Conservation (phyloP, 1,139 yeast species). For the Debaryomyces psychrophilus region DNA sequence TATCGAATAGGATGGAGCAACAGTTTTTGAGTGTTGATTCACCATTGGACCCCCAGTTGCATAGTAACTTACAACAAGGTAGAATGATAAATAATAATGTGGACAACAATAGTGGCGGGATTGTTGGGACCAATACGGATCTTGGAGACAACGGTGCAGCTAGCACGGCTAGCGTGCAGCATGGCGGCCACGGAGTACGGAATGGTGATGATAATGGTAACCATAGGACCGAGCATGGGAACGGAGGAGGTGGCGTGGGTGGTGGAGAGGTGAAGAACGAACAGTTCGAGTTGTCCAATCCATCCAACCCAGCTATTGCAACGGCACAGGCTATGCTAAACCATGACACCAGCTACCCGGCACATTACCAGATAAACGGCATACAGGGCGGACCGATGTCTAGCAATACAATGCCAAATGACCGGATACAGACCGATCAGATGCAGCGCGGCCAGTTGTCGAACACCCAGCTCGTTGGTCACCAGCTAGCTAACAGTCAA, state of each 20-base stretch:
- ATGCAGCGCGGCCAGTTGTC: background rate
- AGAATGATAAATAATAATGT: slow-evolving; percentile 2
- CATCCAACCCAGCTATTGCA: slow-evolving; percentile 24
- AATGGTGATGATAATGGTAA: background rate
- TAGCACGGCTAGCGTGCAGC: background rate
- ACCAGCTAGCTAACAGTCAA: background rate
- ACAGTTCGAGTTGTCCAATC: slow-evolving; percentile 20
- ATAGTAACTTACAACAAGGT: slow-evolving; percentile 11
- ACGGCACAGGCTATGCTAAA: slow-evolving; percentile 23
- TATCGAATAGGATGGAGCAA: slow-evolving; percentile 32
- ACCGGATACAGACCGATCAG: background rate
- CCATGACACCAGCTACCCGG: slow-evolving; percentile 11
- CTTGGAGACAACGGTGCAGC: background rate
- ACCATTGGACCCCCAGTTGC: slow-evolving; percentile 28
- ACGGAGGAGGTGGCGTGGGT: background rate
- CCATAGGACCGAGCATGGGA: slow-evolving; percentile 1
- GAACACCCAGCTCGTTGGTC: background rate
- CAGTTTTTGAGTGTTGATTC: slow-evolving; percentile 36
- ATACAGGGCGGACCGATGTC: background rate
- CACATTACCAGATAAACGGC: slow-evolving; percentile 6
- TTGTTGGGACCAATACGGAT: background rate
- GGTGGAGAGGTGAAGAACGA: slow-evolving; percentile 9
- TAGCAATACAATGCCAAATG: background rate
- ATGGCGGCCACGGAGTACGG: background rate
- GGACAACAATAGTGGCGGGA: background rate